Evolutionary conservation across 257 asterid species (phyloP), one percentile per base, ranked within the genome.

Genomic region (Lantana camara): DNA sequence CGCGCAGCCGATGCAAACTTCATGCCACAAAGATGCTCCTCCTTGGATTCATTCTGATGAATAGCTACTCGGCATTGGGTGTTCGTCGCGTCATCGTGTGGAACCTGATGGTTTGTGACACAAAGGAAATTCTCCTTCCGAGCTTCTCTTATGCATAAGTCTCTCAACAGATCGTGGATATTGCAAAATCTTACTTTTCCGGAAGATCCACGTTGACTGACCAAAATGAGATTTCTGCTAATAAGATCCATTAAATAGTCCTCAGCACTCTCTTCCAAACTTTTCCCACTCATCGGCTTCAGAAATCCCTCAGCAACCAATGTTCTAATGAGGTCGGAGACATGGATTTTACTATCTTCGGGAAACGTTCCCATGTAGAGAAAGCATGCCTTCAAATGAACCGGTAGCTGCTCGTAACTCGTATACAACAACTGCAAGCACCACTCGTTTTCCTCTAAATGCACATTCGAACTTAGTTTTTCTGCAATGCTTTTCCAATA

Each of bases 311-410:
- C 71, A 2, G 49, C 71, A 9, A 64, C 57, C 76, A 66, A 64
- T 45, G 29, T 45, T 14, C n/a, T 49, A 19, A 48, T 64, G 17
- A 71, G 56, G 0, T 38, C 1, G 1, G 71, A 37, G 15, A 57
- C 60, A 23, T 9, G 15, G 45, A 57, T 49, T 23, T 1, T 4
- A 23, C 7, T 10, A 5, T 71, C 71, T 71, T 71, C 61, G 2
- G 38, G 16, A n/a, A 17, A 64, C 51, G 20, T 16, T 15, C 67
- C 72, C 41, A 70, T 23, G 7, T 64, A 50, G 0, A 72, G 62
- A 30, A 57, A 72, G 16, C 72, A 72, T 2, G 77, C 51, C 5
- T 72, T 71, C 7, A 72, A 17, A n/a, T 57, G 45, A 57, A 64
- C 17, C 2, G 71, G 62, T 23, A 71, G 12, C 0, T 48, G 14